A percentile compares a stretch with the other conserved stretches of the same genome.
phyloP scores from a whole-genome alignment of 139 green algal genomes.

The Micractinium sp. region DNA sequence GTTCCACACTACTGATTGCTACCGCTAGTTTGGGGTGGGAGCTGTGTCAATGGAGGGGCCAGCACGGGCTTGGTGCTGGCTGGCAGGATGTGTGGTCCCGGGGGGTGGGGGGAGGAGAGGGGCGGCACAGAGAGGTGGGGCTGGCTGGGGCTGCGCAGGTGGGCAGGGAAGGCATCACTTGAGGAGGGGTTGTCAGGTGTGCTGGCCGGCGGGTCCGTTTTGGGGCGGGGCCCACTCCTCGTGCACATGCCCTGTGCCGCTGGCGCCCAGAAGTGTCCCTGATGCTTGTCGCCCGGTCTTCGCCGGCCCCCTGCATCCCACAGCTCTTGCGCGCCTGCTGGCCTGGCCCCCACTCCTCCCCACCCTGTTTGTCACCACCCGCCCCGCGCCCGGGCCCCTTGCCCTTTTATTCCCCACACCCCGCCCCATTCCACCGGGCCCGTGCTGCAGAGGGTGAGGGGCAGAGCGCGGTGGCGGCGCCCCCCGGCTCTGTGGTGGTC shows the following conservation, averaged over 20 bases:
- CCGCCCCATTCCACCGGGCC: not conserved
- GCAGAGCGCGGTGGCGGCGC: not conserved
- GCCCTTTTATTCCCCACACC: not conserved
- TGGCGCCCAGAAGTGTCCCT: not conserved
- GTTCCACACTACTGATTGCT: too few relatives aligned
- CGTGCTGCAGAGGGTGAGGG: constrained; percentile 11
- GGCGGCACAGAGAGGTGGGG: not conserved
- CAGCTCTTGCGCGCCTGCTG: not conserved
- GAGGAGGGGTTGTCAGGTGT: too few relatives aligned
- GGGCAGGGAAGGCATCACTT: too few relatives aligned
- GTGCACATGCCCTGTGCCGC: too few relatives aligned
- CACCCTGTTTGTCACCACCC: not conserved
- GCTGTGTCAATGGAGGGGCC: too few relatives aligned
- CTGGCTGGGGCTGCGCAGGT: not conserved
- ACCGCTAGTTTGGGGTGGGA: too few relatives aligned
- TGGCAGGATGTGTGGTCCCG: not conserved
- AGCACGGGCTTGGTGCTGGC: too few relatives aligned
- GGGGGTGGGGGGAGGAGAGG: not conserved
- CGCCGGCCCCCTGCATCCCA: not conserved
- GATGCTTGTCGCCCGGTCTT: not conserved
- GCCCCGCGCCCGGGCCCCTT: not conserved
- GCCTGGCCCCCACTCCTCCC: not conserved
- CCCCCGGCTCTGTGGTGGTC: constrained; percentile 22
- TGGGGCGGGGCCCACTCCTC: too few relatives aligned
- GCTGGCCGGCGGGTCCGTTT: too few relatives aligned